Base-by-base conservation (phyloP, 257 asterid genomes). In the Linaria vulgaris region DNA sequence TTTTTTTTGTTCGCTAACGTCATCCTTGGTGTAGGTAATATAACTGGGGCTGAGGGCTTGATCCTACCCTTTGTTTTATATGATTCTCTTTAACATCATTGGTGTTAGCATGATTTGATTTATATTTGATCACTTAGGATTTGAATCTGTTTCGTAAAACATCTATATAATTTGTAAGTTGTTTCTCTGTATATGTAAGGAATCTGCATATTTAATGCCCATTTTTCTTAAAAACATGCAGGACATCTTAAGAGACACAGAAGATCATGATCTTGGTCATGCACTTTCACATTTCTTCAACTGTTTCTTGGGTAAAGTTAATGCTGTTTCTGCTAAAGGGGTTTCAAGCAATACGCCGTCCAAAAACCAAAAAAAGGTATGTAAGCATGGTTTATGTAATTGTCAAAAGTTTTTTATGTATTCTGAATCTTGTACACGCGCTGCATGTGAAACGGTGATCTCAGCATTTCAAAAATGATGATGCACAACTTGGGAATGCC, bases 201-300 rank as follows among this genome's bases (percentile, higher is more conserved):
- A 34, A 47, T 60, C 68, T 52, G 66, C 52, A 17, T 19, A 64
- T 60, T 54, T 22, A 64, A 31, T 62, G 21, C 21, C 24, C 59
- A 12, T 22, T 34, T 44, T 61, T 27, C 24, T 16, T 31, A 24
- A 3, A 61, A 3, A 61, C n/a, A 21, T 78, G 83, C 88, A 91
- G 98, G 96, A 84, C 59, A 66, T 79, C 67, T 69, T 91, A 67
- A 82, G 96, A 77, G 94, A 91, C 66, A 68, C 90, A 9, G 96
- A 86, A 76, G 96, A 91, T 71, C 96, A 91, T 69, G 95, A 91
- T 74, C 79, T 88, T 63, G 95, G 84, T 37, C 70, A 65, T 59
- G 95, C 95, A 11, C 65, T 86, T 66, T 79, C 96, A 69, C 96
- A 84, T 78, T 69, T 88, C 67, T 76, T 79, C 72, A 91, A 91